Evolutionary conservation across 352 stramenopile genomes (phyloP).

Genomic region (Phytopythium helicoides): DNA sequence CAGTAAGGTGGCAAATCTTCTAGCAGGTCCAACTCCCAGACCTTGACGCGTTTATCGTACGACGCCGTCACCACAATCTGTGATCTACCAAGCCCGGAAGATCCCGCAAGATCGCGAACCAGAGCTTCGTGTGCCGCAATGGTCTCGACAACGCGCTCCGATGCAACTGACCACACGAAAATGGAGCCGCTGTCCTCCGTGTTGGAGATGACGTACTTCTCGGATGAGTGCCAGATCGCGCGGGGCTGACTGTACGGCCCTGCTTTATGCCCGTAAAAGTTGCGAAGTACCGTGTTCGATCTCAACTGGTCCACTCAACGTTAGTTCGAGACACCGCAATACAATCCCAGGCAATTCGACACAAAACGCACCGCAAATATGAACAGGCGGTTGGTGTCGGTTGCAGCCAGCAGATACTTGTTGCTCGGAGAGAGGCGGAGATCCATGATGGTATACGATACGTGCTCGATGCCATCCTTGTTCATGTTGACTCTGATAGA

Average conservation of each 20-base stretch:
- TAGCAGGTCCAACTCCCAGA: conserved; percentile 39
- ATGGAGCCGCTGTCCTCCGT: conserved; percentile 63
- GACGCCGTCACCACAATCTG: conserved; percentile 61
- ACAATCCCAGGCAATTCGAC: background rate
- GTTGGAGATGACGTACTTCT: conserved; percentile 86
- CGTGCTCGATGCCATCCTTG: conserved; percentile 79
- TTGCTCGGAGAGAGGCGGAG: conserved; percentile 63
- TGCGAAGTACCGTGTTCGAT: conserved; percentile 61
- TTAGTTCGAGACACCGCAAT: too few species aligned
- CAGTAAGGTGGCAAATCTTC: background rate
- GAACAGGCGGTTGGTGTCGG: conserved; percentile 80
- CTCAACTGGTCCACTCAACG: conserved; percentile 37
- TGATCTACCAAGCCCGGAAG: background rate
- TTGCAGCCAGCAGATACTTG: conserved; percentile 80
- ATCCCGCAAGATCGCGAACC: conserved; percentile 40
- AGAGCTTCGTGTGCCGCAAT: conserved; percentile 70
- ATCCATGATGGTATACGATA: conserved; percentile 88
- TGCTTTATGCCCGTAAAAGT: conserved; percentile 83
- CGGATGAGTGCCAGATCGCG: conserved; percentile 69
- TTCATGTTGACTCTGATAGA: conserved; percentile 81
- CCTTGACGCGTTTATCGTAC: conserved; percentile 78
- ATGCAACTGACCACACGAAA: conserved; percentile 76
- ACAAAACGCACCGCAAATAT: conserved; percentile 53
- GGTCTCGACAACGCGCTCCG: conserved; percentile 67
- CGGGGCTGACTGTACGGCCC: conserved; percentile 79